Conservation (phyloP, 345 rosid genomes). For the Rubroshorea leprosula region DNA sequence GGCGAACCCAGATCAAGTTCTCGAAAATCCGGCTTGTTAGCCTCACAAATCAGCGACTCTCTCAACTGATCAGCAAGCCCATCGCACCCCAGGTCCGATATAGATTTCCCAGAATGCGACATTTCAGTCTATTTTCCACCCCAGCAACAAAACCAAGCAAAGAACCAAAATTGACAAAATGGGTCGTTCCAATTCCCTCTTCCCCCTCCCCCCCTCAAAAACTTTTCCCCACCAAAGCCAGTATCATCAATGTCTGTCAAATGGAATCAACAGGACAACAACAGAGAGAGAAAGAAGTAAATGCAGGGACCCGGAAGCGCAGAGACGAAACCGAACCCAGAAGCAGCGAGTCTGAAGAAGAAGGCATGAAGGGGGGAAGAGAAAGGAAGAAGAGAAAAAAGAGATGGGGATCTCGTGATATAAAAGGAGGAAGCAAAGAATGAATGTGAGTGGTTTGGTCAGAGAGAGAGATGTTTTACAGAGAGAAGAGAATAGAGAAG, state of each 20-base stretch:
- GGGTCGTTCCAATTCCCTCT: slow-evolving; percentile 9
- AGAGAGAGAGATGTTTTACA: slow-evolving; percentile 28
- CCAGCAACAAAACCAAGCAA: neutral
- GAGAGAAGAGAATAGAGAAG: slow-evolving; percentile 6
- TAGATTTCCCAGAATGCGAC: slow-evolving; percentile 57
- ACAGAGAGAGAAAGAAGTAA: neutral
- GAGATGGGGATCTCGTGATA: slow-evolving; percentile 72
- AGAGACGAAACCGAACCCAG: slow-evolving; percentile 15
- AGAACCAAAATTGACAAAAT: neutral
- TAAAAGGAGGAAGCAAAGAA: slow-evolving; percentile 59
- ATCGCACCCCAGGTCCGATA: slow-evolving; percentile 28
- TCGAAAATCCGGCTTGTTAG: slow-evolving; percentile 72
- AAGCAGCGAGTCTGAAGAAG: slow-evolving; percentile 15
- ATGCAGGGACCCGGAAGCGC: neutral
- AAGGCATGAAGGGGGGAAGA: slow-evolving; percentile 25
- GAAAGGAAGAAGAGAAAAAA: slow-evolving; percentile 16
- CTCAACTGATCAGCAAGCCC: slow-evolving; percentile 38
- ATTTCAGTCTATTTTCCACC: slow-evolving; percentile 20
- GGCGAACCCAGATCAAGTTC: slow-evolving; percentile 88
- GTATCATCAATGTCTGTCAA: slow-evolving; percentile 33
- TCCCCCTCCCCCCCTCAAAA: neutral
- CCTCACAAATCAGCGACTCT: slow-evolving; percentile 49
- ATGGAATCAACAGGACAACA: neutral
- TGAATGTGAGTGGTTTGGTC: slow-evolving; percentile 35
- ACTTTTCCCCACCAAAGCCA: neutral